These are phyloP conservation scores for Takashimella tepidaria DNA, from an alignment of 1,284 basidiomycete genomes.

Conservation along the genomic window DNA sequence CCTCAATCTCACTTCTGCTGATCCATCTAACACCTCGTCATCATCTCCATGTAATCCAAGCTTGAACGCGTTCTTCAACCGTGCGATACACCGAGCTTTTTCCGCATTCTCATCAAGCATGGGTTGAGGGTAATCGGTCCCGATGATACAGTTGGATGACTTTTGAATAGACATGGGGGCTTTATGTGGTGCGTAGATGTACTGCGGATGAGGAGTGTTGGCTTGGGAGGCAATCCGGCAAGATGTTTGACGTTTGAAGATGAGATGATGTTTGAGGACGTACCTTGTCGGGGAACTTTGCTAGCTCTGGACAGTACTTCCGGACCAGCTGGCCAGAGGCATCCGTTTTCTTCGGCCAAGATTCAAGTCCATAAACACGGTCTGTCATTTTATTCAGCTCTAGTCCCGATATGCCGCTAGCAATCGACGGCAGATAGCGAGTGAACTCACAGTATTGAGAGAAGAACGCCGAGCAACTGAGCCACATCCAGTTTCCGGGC, in stretches of 20 bases:
- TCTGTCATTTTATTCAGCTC: constrained; percentile 12
- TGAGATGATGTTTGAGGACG: constrained; percentile 2
- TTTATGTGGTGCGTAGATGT: constrained; percentile 47
- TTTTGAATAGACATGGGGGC: constrained; percentile 44
- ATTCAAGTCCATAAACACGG: constrained; percentile 48
- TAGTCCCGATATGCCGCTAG: no score
- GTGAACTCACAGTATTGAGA: constrained; percentile 36
- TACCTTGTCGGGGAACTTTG: constrained; percentile 48
- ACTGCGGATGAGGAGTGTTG: constrained; percentile 17
- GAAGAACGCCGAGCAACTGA: constrained; percentile 52
- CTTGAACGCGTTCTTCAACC: constrained; percentile 43
- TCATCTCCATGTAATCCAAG: constrained; percentile 34
- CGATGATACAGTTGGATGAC: constrained; percentile 47
- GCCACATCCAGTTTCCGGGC: constrained; percentile 54
- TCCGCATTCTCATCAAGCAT: constrained; percentile 47
- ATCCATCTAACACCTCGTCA: constrained; percentile 36
- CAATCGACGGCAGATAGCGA: constrained; percentile 1
- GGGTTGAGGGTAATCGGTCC: constrained; percentile 47
- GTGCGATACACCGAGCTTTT: constrained; percentile 36
- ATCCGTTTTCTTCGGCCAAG: constrained; percentile 52
- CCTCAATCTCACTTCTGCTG: constrained; percentile 24
- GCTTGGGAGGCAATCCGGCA: no score
- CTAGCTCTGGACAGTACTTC: constrained; percentile 51
- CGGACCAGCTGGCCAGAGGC: constrained; percentile 49
- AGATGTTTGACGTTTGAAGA: no score